Base-by-base conservation (phyloP, 305 asterid species). In the Fraxinus ornus region DNA sequence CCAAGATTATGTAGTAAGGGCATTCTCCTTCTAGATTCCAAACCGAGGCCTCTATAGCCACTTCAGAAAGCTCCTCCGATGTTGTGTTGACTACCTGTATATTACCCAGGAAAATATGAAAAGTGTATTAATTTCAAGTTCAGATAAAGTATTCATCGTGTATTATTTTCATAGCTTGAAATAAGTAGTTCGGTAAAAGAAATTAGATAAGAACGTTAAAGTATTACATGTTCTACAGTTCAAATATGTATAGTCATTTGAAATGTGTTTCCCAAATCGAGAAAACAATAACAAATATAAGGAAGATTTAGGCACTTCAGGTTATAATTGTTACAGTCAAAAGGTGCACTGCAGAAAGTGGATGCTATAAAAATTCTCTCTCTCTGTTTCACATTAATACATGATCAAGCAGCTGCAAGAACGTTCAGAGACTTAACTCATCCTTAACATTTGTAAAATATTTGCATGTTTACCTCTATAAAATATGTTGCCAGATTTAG, bases 11-110 rank as follows among this genome's bases (percentile, higher is more conserved):
- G 81, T 87, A 87, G 91, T 90, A 89, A 9, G 91, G 94, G 49
- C 94, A 91, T 76, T 87, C 86, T 80, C 99, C 98, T 77, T 90
- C 92, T 26, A 95, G 90, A 89, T 90, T 95, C 99, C 98, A 95
- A 72, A 94, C 92, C 0, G 94, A 92, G 83, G 90, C 93, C 86
- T 94, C 98, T 81, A 95, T 80, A 74, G 97, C 97, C 85, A 95
- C 91, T 37, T 91, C 84, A 4, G 93, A 83, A 9, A 93, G 88
- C 73, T 91, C 90, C 81, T 88, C 79, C 0, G 94, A 86, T 17
- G 94, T 90, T 15, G 98, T 95, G 84, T 95, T 95, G 84, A 94
- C 97, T n/a, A 92, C 97, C 99, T 95, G 87, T 28, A 79, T 6
- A 82, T 49, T 49, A 60, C 17, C 55, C 28, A 71, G 21, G 47